Conservation (phyloP, 106 monocot species). For the Dioscorea alata region DNA sequence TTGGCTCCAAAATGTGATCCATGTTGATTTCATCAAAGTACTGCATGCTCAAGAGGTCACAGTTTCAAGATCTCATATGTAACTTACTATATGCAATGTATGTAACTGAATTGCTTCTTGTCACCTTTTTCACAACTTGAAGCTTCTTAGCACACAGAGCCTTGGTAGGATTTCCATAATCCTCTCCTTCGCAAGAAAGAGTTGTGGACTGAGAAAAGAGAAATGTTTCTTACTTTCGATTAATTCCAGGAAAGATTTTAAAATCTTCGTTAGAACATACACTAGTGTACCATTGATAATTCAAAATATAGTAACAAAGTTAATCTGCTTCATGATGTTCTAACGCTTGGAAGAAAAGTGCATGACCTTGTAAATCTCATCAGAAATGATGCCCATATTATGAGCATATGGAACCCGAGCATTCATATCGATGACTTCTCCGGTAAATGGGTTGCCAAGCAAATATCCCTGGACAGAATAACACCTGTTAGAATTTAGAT, state of each 20-base stretch:
- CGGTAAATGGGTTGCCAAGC: constrained; percentile 37
- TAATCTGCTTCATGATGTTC: too few relatives aligned
- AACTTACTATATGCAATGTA: too few relatives aligned
- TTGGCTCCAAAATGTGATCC: constrained; percentile 18
- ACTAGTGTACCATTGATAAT: too few relatives aligned
- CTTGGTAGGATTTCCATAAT: constrained; percentile 6
- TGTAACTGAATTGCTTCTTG: too few relatives aligned
- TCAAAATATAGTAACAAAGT: too few relatives aligned
- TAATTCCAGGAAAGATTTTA: not conserved
- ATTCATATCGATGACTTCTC: constrained; percentile 10
- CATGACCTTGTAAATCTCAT: constrained; percentile 36
- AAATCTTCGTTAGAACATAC: constrained; percentile 1
- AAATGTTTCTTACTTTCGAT: too few relatives aligned
- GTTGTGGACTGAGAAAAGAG: not conserved
- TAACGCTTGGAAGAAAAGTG: too few relatives aligned
- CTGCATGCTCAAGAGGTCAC: too few relatives aligned
- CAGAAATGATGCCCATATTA: constrained; percentile 38
- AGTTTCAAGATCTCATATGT: too few relatives aligned
- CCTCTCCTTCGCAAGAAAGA: constrained; percentile 10
- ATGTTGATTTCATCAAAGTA: constrained; percentile 5
- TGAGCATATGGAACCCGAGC: constrained; percentile 33
- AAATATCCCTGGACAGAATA: constrained; percentile 35
- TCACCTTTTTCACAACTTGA: too few relatives aligned
- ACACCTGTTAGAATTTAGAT: too few relatives aligned
- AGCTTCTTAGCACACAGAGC: constrained; percentile 6